Base-by-base conservation (phyloP, 2,329 filamentous ascomycete genomes). In the Teratosphaeria pseudoeucalypti region DNA sequence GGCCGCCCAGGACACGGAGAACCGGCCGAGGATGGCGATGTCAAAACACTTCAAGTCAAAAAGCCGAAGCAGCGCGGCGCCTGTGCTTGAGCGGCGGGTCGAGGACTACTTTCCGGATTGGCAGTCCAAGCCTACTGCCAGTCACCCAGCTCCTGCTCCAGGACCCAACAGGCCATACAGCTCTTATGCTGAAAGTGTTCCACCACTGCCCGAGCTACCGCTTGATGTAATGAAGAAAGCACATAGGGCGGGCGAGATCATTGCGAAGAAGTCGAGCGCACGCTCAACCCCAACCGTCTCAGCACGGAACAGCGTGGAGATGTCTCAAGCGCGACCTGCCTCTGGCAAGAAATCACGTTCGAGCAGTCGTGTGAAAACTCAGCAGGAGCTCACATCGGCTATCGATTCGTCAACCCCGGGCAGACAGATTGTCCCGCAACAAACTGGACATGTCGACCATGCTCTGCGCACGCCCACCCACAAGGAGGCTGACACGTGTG, bases 141-240 rank as follows among this genome's bases (percentile, higher is more conserved):
- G 57, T 12, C 23, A 14, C 27, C 53, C 34, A 9, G 34, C 27
- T 32, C 27, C 27, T 16, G 34, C 27, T 2, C 53, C 53, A 7
- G 53, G 34, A 26, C n/a, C 53, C 27, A 32, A n/a, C 53, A 59
- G 61, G 27, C 58, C 59, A 6, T 55, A 58, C 57, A 67, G 63
- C 58, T 62, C 59, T 53, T 58, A 61, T 57, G 61, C 64, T 11
- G 65, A 66, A 52, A 67, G 59, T 52, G 62, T 68, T 14, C 70
- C 70, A 16, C 68, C 70, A 10, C 62, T 72, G 57, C 70, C 70
- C 4, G 67, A 70, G 43, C 58, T 72, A 23, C 69, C 70, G 3
- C 61, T 68, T 2, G 69, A 72, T 37, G 66, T 69, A 23, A 65
- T 61, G 10, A 60, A 61, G 9, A 69, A 66, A 39, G 63, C 68